These are phyloP conservation scores for Peronospora farinosa DNA, from an alignment of 352 stramenopile species.

Conservation along the genomic window DNA sequence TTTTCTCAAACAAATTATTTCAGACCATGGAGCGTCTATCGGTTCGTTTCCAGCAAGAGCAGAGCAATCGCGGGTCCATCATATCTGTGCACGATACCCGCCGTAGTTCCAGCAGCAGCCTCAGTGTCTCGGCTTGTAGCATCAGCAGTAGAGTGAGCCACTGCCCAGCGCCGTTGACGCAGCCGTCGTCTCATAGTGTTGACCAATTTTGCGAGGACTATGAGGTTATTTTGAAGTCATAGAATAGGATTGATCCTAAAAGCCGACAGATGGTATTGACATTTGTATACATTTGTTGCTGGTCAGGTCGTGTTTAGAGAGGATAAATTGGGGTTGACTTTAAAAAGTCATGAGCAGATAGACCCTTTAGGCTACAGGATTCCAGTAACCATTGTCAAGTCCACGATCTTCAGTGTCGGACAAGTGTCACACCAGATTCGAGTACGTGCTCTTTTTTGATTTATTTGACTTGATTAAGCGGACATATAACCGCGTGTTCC, in stretches of 20 bases:
- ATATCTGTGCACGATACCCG: slow-evolving; percentile 12
- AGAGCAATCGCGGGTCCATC: slow-evolving; percentile 16
- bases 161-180: slow-evolving; percentile 12
- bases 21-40: slow-evolving; percentile 3
- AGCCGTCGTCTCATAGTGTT: slow-evolving; percentile 3
- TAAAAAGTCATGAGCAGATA: slow-evolving; percentile 34
- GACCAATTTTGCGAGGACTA: slow-evolving; percentile 35
- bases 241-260: not conserved
- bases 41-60: slow-evolving; percentile 14
- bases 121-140: slow-evolving; percentile 35
- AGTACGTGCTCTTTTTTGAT: slow-evolving; percentile 16
- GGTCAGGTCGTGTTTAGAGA: slow-evolving; percentile 50
- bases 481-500: not conserved
- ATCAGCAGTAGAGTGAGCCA: slow-evolving; percentile 26
- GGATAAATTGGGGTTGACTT: slow-evolving; percentile 50
- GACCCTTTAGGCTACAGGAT: slow-evolving; percentile 22
- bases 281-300: slow-evolving; percentile 3
- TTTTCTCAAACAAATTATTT: not conserved
- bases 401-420: slow-evolving; percentile 37
- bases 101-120: slow-evolving; percentile 29
- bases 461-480: not conserved
- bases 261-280: slow-evolving; percentile 5
- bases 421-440: slow-evolving; percentile 52
- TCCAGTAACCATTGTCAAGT: slow-evolving; percentile 48
- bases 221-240: slow-evolving; percentile 16